Evolutionary conservation across 179 eudicot genomes (phyloP).

Genomic region (Spergularia azorica): DNA sequence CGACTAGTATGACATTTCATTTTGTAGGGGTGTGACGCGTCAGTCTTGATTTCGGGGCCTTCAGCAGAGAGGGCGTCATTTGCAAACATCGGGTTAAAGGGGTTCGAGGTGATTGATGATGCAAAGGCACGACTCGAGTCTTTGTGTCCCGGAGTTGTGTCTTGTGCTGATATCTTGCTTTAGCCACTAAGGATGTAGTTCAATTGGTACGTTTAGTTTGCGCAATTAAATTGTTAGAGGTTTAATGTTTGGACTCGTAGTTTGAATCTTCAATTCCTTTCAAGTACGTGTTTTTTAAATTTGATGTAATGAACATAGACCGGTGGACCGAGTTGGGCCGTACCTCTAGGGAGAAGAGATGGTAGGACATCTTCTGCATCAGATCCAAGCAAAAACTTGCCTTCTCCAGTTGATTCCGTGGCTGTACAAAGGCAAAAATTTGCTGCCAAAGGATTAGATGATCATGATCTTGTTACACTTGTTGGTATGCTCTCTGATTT

Average conservation of each 20-base stretch:
- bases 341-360: constrained; percentile 79
- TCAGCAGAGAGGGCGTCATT: constrained; percentile 54
- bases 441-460: constrained; percentile 73
- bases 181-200: constrained; percentile 81
- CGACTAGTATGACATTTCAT: background rate
- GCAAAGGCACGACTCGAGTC: constrained; percentile 65
- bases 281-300: too few species aligned
- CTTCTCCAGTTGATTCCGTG: constrained; percentile 63
- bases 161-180: constrained; percentile 82
- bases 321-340: constrained; percentile 74
- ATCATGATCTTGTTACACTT: constrained; percentile 74
- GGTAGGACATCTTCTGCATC: constrained; percentile 56
- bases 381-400: constrained; percentile 44
- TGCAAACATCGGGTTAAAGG: constrained; percentile 58
- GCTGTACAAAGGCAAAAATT: constrained; percentile 65
- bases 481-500: constrained; percentile 44
- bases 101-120: constrained; percentile 73
- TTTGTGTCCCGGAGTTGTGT: constrained; percentile 64
- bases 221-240: too few species aligned
- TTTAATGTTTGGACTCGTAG: too few species aligned
- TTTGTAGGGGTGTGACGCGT: constrained; percentile 75
- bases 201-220: constrained; percentile 42
- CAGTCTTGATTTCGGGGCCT: constrained; percentile 49
- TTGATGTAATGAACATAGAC: constrained; percentile 31
- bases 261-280: background rate